Evolutionary conservation across 73 alveolate species (phyloP).

Genomic region (Paramecium biaurelia): DNA sequence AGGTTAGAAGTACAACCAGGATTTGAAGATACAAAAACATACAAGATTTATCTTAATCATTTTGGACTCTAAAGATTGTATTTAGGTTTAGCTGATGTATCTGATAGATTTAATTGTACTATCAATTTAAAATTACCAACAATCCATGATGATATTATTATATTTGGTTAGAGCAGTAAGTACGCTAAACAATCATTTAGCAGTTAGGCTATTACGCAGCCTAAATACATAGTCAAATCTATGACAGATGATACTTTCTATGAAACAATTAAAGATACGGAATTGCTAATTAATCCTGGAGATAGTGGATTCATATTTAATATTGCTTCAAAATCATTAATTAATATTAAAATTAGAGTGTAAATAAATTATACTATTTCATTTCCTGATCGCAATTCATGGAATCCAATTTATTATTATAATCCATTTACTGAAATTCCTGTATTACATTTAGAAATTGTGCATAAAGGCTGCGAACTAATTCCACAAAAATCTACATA

Average conservation of each 20-base stretch:
- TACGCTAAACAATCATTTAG: not conserved
- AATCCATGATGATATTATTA: not conserved
- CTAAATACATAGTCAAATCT: not conserved
- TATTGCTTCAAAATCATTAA: not conserved
- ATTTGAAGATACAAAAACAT: not conserved
- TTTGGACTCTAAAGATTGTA: not conserved
- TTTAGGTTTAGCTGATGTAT: not conserved
- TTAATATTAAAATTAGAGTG: not conserved
- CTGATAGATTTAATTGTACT: slow-evolving; percentile 11
- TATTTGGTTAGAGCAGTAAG: not conserved
- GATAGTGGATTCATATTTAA: slow-evolving; percentile 22
- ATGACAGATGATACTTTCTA: not conserved
- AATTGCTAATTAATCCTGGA: slow-evolving; percentile 25
- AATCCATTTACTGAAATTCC: slow-evolving; percentile 39
- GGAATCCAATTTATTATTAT: slow-evolving; percentile 23
- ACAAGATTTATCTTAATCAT: not conserved
- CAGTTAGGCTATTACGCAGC: not conserved
- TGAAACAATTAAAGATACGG: not conserved
- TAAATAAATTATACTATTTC: not conserved
- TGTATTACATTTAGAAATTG: not conserved
- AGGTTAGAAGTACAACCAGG: not conserved
- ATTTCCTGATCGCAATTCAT: not conserved
- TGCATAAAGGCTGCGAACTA: not conserved
- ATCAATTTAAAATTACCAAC: not conserved
- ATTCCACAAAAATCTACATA: not conserved